Percentiles rank a stretch among this genome's conserved stretches.
Conservation (phyloP, 192 early-diverging fungal species). For the Backusella psychrophila region DNA sequence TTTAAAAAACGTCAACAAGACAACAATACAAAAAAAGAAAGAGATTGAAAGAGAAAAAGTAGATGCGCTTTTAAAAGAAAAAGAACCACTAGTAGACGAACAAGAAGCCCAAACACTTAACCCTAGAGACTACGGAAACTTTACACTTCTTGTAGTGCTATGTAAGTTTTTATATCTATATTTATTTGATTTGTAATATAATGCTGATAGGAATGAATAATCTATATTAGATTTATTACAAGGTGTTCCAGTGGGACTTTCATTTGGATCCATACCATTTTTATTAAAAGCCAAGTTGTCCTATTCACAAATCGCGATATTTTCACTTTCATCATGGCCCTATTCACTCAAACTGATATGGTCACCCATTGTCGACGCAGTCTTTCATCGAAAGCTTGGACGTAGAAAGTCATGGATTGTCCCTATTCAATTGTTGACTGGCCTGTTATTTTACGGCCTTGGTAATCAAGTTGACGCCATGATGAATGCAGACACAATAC, state of each 20-base stretch:
- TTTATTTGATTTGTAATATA: not conserved
- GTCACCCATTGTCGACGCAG: conserved; percentile 95
- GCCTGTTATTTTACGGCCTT: conserved; percentile 75
- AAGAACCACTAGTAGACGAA: not conserved
- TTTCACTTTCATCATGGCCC: conserved; percentile 93
- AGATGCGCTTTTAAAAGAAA: not conserved
- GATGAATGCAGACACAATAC: conserved; percentile 44
- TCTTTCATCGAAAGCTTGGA: conserved; percentile 80
- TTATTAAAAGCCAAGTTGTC: conserved; percentile 92
- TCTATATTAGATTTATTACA: conserved; percentile 72
- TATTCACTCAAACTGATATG: conserved; percentile 98
- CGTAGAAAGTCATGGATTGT: conserved; percentile 97
- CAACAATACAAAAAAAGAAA: not conserved
- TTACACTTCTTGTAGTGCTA: conserved; percentile 51
- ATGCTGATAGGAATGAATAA: not conserved
- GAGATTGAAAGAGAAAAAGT: conserved; percentile 22
- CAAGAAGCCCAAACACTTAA: conserved; percentile 4
- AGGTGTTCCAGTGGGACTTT: conserved; percentile 91
- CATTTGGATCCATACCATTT: conserved; percentile 91
- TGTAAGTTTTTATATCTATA: conserved; percentile 37
- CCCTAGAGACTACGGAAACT: conserved; percentile 36
- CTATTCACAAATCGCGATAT: conserved; percentile 90
- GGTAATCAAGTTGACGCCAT: conserved; percentile 73
- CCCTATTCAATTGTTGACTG: conserved; percentile 92
- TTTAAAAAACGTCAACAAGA: conserved; percentile 18